Evolutionary conservation across 495 filamentous ascomycete genomes (phyloP).

Genomic region (Aspergillus wentii): DNA sequence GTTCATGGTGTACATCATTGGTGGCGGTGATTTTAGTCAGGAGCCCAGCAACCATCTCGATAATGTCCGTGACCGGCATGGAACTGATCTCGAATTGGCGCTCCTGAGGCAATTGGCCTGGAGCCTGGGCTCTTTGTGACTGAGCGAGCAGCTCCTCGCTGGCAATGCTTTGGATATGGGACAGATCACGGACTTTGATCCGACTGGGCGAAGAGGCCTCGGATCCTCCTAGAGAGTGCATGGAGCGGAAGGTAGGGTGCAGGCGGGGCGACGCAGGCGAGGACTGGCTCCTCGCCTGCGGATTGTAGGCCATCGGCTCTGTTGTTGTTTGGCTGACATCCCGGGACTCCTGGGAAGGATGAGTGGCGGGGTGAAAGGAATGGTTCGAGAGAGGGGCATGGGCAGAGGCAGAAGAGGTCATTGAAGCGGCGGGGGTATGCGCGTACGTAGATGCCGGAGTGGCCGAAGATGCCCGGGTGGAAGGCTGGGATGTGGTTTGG

Average conservation of each 20-base stretch:
- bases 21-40: slow-evolving; percentile 97
- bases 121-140: slow-evolving; percentile 37
- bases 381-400: slow-evolving; percentile 20
- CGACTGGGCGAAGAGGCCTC: slow-evolving; percentile 63
- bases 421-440: slow-evolving; percentile 18
- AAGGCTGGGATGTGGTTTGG: slow-evolving; percentile 21
- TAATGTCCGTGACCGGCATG: slow-evolving; percentile 97
- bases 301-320: slow-evolving; percentile 5
- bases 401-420: slow-evolving; percentile 23
- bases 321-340: slow-evolving; percentile 10
- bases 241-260: slow-evolving; percentile 47
- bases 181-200: slow-evolving; percentile 78
- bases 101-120: slow-evolving; percentile 43
- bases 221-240: slow-evolving; percentile 46
- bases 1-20: slow-evolving; percentile 90
- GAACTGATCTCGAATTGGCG: slow-evolving; percentile 88
- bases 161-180: slow-evolving; percentile 86
- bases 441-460: slow-evolving; percentile 21
- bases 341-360: slow-evolving; percentile 11
- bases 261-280: slow-evolving; percentile 50
- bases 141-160: slow-evolving; percentile 62
- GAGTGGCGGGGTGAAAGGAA: slow-evolving; percentile 13
- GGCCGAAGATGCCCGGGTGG: slow-evolving; percentile 21
- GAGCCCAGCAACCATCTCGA: slow-evolving; percentile 99
- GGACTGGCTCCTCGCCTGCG: slow-evolving; percentile 19